A percentile compares a stretch with the other conserved stretches of the same genome.
phyloP scores from a whole-genome alignment of 129 eudicot genomes.

The Lonicera japonica region DNA sequence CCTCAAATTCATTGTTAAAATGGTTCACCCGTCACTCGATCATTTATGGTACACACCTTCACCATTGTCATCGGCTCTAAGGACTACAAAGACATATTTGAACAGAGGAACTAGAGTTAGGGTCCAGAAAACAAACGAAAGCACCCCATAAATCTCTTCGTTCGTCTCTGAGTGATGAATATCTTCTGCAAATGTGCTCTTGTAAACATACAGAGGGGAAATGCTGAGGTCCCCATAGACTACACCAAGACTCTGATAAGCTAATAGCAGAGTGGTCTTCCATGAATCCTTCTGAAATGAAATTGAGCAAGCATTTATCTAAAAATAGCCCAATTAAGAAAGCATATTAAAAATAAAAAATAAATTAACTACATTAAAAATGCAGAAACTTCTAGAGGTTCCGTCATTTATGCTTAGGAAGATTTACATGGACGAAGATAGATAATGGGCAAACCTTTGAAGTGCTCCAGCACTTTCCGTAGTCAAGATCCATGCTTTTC shows the following conservation, averaged over 20 bases:
- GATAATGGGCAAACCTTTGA: conserved; percentile 36
- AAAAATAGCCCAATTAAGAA: neutral
- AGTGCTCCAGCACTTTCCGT: conserved; percentile 44
- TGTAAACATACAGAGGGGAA: conserved; percentile 78
- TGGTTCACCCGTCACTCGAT: neutral
- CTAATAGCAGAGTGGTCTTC: conserved; percentile 64
- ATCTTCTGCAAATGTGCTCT: conserved; percentile 79
- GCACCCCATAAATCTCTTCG: conserved; percentile 80
- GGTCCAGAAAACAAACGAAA: conserved; percentile 81
- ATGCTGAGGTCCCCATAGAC: conserved; percentile 84
- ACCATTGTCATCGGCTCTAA: conserved; percentile 80
- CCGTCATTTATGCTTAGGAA: neutral
- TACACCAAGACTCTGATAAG: conserved; percentile 82
- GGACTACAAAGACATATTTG: conserved; percentile 78
- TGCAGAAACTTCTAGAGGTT: conserved; percentile 1
- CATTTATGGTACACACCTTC: conserved; percentile 38
- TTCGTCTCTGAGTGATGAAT: conserved; percentile 76
- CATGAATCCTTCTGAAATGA: conserved; percentile 57
- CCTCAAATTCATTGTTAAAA: neutral
- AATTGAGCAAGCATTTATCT: conserved; percentile 7
- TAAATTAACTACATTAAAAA: neutral
- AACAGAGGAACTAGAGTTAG: conserved; percentile 68
- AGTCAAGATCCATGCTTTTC: conserved; percentile 46
- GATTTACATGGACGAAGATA: conserved; percentile 6
- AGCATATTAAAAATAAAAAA: neutral